phyloP scores from a whole-genome alignment of 2,329 filamentous ascomycete species.

The Trichoderma gracile region DNA sequence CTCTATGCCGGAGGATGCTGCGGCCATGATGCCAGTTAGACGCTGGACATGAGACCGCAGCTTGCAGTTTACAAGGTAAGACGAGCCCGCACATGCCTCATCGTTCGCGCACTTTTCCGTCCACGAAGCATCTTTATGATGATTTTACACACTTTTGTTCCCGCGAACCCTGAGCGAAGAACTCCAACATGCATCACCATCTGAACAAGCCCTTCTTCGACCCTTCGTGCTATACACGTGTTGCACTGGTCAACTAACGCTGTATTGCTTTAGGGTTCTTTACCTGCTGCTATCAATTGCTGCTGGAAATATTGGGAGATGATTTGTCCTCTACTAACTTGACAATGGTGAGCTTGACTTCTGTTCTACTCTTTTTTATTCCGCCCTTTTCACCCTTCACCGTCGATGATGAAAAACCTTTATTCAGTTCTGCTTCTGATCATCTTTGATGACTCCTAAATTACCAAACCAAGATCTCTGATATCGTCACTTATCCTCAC shows the following conservation, averaged over 20 bases:
- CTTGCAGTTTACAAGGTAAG: constrained; percentile 13
- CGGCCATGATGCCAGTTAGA: background rate
- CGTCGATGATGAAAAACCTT: constrained; percentile 63
- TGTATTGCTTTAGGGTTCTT: background rate
- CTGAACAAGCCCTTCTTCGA: constrained; percentile 49
- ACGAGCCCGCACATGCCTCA: constrained; percentile 1
- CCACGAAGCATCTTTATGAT: constrained; percentile 45
- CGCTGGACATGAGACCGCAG: background rate
- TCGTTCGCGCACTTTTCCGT: constrained; percentile 10
- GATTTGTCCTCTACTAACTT: background rate
- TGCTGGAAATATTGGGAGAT: background rate
- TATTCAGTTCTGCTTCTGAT: constrained; percentile 78
- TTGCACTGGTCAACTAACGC: constrained; percentile 7
- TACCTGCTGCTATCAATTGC: constrained; percentile 1
- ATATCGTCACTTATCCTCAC: constrained; percentile 34
- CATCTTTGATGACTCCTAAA: constrained; percentile 62
- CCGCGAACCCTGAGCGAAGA: constrained; percentile 61
- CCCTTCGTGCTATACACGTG: background rate
- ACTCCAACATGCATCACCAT: constrained; percentile 76
- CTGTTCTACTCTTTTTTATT: background rate
- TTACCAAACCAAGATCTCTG: constrained; percentile 67
- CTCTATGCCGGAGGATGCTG: background rate
- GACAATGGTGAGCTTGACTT: constrained; percentile 11
- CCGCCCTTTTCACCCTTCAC: background rate
- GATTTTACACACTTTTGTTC: constrained; percentile 59